A percentile compares a stretch with the other conserved stretches of the same genome.
These are phyloP conservation scores for Lentinula novae-zelandiae DNA, from an alignment of 1,284 basidiomycete species.

Conservation along the genomic window DNA sequence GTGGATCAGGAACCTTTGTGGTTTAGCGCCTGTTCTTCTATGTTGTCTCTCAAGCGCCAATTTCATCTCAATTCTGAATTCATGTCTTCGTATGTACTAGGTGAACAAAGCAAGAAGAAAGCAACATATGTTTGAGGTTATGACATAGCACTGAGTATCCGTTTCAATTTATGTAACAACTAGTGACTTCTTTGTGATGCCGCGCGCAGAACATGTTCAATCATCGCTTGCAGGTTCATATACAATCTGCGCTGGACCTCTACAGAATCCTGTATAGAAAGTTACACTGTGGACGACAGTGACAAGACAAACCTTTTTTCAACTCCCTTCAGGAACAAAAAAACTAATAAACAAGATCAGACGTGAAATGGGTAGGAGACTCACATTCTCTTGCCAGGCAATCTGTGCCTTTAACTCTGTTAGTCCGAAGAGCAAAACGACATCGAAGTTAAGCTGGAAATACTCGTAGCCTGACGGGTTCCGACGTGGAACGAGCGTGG, in stretches of 20 bases:
- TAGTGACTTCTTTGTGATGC: no score
- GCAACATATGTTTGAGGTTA: no score
- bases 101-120: no score
- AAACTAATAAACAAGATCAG: not conserved
- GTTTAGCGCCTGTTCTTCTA: not conserved
- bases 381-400: slow-evolving; percentile 40
- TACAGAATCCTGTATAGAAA: not conserved
- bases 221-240: not conserved
- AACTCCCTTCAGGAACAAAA: not conserved
- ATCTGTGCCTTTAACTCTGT: slow-evolving; percentile 45
- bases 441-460: slow-evolving; percentile 31
- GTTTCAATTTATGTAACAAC: no score
- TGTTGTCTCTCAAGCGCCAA: no score
- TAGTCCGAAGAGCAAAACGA: slow-evolving; percentile 41
- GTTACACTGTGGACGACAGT: not conserved
- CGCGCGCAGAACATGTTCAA: no score
- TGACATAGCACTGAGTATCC: no score
- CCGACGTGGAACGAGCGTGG: slow-evolving; percentile 17
- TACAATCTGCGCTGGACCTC: slow-evolving; percentile 7
- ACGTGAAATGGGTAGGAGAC: not conserved
- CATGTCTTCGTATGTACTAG: no score
- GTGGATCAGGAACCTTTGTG: no score
- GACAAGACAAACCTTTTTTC: not conserved
- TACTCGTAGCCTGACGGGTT: slow-evolving; percentile 21
- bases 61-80: no score